Evolutionary conservation across 495 filamentous ascomycete species (phyloP).

Genomic region (Penicillium herquei): DNA sequence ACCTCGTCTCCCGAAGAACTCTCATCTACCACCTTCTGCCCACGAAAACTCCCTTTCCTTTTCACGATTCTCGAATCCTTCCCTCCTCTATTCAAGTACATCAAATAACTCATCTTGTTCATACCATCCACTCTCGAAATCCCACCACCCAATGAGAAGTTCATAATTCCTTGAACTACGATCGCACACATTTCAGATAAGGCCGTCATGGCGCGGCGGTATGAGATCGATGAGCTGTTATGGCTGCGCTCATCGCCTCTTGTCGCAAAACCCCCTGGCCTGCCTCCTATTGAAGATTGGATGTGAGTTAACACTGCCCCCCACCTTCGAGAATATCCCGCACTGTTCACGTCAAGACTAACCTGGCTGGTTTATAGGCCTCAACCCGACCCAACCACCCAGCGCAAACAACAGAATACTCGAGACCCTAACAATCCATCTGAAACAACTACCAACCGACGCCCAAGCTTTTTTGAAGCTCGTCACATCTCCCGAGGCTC

Average conservation of each 20-base stretch:
- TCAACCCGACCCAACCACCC: conserved; percentile 45
- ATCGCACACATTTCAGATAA: conserved; percentile 28
- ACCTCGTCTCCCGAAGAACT: conserved; percentile 5
- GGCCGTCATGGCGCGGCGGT: conserved; percentile 59
- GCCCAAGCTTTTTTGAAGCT: conserved; percentile 58
- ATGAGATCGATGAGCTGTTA: conserved; percentile 76
- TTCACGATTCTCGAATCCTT: neutral
- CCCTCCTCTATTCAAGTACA: neutral
- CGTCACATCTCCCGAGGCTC: conserved; percentile 62
- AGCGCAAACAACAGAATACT: conserved; percentile 45
- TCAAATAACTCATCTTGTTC: neutral
- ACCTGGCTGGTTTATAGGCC: conserved; percentile 31
- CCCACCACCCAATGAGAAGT: conserved; percentile 33
- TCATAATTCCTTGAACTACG: conserved; percentile 27
- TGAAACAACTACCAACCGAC: conserved; percentile 46
- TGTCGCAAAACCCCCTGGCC: conserved; percentile 71
- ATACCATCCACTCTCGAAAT: neutral
- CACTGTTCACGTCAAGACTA: conserved; percentile 26
- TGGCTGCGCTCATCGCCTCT: conserved; percentile 78
- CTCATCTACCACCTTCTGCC: neutral
- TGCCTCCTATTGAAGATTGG: conserved; percentile 95
- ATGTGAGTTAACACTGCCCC: conserved; percentile 51
- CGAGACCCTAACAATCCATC: conserved; percentile 43
- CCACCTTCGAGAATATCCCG: conserved; percentile 4
- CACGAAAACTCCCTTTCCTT: neutral